A percentile compares a stretch with the other conserved stretches of the same genome.
Evolutionary conservation across 352 stramenopile genomes (phyloP).

Genomic region (Pythium plurisporium): DNA sequence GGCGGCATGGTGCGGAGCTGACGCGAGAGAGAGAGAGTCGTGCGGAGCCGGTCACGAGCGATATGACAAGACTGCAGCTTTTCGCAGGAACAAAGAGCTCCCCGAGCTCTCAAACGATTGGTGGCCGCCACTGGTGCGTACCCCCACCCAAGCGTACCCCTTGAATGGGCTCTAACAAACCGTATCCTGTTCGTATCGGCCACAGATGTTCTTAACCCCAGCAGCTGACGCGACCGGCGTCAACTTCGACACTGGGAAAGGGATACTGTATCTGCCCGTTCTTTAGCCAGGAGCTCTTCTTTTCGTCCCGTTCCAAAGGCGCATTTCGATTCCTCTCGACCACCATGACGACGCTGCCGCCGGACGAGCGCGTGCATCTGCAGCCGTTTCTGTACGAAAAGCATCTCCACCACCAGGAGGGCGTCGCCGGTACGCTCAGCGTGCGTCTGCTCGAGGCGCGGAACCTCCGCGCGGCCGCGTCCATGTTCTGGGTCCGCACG

Average conservation of each 20-base stretch:
- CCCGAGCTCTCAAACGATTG: slow-evolving; percentile 31
- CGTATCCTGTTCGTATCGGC: neutral
- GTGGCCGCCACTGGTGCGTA: too few relatives aligned
- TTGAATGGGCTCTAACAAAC: too few relatives aligned
- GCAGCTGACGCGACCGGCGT: slow-evolving; percentile 17
- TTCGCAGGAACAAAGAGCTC: neutral
- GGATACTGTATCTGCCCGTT: neutral
- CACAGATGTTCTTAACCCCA: neutral
- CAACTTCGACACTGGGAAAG: slow-evolving; percentile 25
- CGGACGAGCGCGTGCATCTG: slow-evolving; percentile 33
- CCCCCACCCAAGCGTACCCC: too few relatives aligned
- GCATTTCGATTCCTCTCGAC: neutral
- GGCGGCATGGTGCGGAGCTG: slow-evolving; percentile 11
- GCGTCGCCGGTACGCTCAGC: slow-evolving; percentile 60
- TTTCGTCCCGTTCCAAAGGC: neutral
- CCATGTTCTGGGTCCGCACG: slow-evolving; percentile 80
- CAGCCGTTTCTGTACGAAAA: slow-evolving; percentile 75
- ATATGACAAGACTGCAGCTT: neutral
- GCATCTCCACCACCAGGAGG: slow-evolving; percentile 70
- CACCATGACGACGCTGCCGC: neutral
- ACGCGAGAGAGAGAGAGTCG: neutral
- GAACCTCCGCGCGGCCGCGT: slow-evolving; percentile 60
- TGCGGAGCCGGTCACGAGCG: neutral
- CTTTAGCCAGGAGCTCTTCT: neutral
- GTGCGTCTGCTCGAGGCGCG: slow-evolving; percentile 70